phyloP scores from a whole-genome alignment of 1,284 basidiomycete species.

The Inonotus hispidus region DNA sequence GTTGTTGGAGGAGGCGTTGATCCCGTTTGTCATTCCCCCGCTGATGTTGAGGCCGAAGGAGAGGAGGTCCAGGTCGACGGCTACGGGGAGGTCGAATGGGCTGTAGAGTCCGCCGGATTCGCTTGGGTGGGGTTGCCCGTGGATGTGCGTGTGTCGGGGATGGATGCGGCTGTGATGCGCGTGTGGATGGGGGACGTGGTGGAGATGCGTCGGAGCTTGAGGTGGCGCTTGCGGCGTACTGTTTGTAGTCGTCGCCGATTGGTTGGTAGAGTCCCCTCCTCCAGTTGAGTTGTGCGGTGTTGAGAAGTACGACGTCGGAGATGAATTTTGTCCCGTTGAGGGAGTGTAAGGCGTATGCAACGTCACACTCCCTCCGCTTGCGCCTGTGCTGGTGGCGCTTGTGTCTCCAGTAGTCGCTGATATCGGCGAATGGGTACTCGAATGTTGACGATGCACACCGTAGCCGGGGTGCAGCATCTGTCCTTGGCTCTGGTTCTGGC shows the following conservation, averaged over 20 bases:
- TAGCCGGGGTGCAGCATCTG: constrained; percentile 21
- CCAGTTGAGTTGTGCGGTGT: not conserved
- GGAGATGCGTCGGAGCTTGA: constrained; percentile 57
- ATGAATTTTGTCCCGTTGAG: not conserved
- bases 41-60: not conserved
- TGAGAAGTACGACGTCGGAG: constrained; percentile 7
- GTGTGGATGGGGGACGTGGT: constrained; percentile 72
- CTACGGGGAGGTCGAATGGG: constrained; percentile 12
- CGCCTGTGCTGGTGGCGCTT: constrained; percentile 3
- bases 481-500: constrained; percentile 23
- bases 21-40: not conserved
- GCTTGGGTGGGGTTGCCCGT: constrained; percentile 10
- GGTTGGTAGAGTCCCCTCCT: not conserved
- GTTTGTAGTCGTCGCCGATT: constrained; percentile 12
- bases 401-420: not conserved
- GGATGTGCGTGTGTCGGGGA: constrained; percentile 13
- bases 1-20: not conserved
- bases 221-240: constrained; percentile 26
- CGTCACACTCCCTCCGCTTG: constrained; percentile 16
- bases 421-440: constrained; percentile 2
- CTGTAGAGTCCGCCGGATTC: constrained; percentile 16
- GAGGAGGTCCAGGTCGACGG: constrained; percentile 12
- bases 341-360: constrained; percentile 13
- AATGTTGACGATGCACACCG: not conserved
- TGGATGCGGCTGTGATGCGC: constrained; percentile 41